These are phyloP conservation scores for Starmerella kuoi DNA, from an alignment of 805 yeast genomes.

Conservation along the genomic window DNA sequence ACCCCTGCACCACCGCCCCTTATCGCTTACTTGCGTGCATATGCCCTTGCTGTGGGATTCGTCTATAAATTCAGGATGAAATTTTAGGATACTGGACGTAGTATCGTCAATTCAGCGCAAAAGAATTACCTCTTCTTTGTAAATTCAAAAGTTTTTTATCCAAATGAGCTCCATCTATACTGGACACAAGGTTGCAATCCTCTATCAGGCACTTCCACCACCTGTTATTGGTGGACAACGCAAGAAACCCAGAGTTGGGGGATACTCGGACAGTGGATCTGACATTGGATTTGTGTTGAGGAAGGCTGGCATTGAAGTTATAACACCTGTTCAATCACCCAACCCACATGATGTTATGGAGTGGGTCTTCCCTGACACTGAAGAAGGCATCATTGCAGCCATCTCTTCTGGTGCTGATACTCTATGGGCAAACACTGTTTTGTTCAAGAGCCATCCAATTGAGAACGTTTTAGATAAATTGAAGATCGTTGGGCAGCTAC, in stretches of 20 bases:
- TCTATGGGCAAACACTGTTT: conserved; percentile 2
- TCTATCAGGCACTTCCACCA: neutral
- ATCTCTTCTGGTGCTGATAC: neutral
- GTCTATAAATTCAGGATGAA: no score
- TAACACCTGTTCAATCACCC: neutral
- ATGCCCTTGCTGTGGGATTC: no score
- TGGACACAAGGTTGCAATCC: neutral
- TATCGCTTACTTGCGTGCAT: no score
- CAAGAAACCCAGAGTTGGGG: neutral
- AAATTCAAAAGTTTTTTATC: no score
- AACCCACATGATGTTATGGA: neutral
- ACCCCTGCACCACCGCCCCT: no score
- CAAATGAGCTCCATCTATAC: no score
- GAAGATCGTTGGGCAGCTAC: conserved; percentile 4
- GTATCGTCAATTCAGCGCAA: no score
- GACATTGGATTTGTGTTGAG: conserved; percentile 1
- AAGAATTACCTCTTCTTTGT: no score
- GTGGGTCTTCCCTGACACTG: conserved; percentile 4
- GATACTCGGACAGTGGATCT: neutral
- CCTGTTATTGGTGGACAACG: neutral
- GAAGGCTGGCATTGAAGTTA: neutral
- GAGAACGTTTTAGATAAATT: neutral
- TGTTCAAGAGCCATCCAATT: conserved; percentile 5
- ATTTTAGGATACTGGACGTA: no score
- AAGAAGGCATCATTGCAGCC: neutral